A percentile compares a stretch with the other conserved stretches of the same genome.
Conservation (phyloP, 768 basidiomycete genomes). For the Cyclocybe aegerita region DNA sequence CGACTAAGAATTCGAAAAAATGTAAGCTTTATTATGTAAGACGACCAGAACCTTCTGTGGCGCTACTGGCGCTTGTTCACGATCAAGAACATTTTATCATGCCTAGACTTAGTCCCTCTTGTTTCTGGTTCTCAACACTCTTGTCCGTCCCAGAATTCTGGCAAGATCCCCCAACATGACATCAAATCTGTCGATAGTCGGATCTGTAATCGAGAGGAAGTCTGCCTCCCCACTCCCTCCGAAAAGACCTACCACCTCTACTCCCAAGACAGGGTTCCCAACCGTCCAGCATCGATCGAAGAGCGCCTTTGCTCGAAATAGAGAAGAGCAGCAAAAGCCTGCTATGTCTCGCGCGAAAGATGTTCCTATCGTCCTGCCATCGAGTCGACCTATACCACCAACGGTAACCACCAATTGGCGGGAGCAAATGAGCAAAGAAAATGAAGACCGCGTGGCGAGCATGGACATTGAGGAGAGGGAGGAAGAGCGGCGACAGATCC, state of each 20-base stretch:
- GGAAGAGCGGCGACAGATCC: constrained; percentile 60
- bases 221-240: constrained; percentile 21
- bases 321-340: constrained; percentile 35
- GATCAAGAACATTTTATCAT: background rate
- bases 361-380: constrained; percentile 24
- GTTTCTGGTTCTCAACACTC: background rate
- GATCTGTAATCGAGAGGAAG: constrained; percentile 50
- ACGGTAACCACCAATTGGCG: constrained; percentile 43
- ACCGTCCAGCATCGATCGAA: constrained; percentile 61
- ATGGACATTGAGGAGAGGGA: constrained; percentile 77
- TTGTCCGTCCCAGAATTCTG: background rate
- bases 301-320: constrained; percentile 57
- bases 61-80: background rate
- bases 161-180: constrained; percentile 12
- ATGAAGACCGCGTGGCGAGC: constrained; percentile 53
- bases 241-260: constrained; percentile 25
- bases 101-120: background rate
- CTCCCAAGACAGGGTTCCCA: constrained; percentile 57
- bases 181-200: constrained; percentile 28
- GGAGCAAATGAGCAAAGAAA: constrained; percentile 63
- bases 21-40: constrained; percentile 20
- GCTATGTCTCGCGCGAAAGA: constrained; percentile 19
- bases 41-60: constrained; percentile 17
- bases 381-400: constrained; percentile 3
- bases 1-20: background rate